Percentiles rank a stretch among this genome's conserved stretches.
Conservation (phyloP, 352 stramenopile species). For the Pythium brachiatum region DNA sequence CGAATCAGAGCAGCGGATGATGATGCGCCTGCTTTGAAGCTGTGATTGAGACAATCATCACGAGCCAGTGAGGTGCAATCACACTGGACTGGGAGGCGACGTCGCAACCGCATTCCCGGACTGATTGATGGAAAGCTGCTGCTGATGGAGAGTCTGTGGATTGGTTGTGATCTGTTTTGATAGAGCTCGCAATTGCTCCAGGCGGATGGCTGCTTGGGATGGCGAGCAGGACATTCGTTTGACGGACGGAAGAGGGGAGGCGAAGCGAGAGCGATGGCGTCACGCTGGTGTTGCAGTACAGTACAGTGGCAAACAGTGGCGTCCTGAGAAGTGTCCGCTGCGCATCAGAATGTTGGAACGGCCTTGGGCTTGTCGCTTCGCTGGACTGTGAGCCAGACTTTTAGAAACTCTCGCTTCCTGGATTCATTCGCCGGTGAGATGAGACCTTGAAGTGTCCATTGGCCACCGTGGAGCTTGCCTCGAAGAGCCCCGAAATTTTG, state of each 20-base stretch:
- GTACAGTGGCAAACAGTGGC: no score
- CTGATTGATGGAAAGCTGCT: neutral
- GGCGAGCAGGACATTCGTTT: neutral
- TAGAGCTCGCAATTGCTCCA: neutral
- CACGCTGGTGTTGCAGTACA: neutral
- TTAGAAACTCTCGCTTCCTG: neutral
- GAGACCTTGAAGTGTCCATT: neutral
- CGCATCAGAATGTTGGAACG: neutral
- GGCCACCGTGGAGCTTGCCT: neutral
- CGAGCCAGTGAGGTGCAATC: neutral
- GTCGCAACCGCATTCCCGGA: neutral
- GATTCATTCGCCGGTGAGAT: neutral
- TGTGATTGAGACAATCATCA: neutral
- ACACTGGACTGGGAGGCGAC: neutral
- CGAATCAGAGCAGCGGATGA: neutral
- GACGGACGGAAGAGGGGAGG: no score
- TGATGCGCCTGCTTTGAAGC: neutral
- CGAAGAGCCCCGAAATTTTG: neutral
- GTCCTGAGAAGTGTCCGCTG: no score
- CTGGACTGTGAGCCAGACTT: neutral
- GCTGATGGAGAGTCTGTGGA: neutral
- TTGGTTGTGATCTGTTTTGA: neutral
- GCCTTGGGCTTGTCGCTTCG: neutral
- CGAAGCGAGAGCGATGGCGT: no score
- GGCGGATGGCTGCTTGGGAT: neutral